Evolutionary conservation across 305 asterid genomes (phyloP), one percentile per base, ranked within the genome.

Genomic region (Andrographis paniculata): DNA sequence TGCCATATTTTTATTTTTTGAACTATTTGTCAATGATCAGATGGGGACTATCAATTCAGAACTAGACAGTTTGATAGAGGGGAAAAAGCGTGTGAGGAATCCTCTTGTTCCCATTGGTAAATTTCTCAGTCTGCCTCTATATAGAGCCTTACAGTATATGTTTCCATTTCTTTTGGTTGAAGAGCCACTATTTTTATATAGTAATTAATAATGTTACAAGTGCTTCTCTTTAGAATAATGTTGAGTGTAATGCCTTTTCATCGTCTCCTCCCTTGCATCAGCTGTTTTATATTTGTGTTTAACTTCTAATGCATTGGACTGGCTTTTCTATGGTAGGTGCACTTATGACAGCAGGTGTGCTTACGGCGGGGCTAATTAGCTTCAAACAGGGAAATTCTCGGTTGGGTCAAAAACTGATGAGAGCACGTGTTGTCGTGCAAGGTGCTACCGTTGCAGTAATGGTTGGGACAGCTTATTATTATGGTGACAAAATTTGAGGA

Each of bases 381-480:
- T 80, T 80, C 75, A 61, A 53, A 56, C 71, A 64, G 19, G 92
- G 87, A 28, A 77, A 74, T 59, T 72, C 92, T 38, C 56, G 67
- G 13, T 55, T 80, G 62, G 87, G 92, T 49, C 92, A 80, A 66
- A 73, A 74, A 69, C 63, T 80, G 56, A 80, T 77, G 92, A 63
- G 92, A 52, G 93, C 93, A 58, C 89, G 87, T 49, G 94, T 85
- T 47, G 87, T 82, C 17, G 91, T 72, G 13, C 94, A 82, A 69
- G 95, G 94, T 63, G 94, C 83, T 45, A 82, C 94, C 2, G 83
- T 76, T 42, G 91, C 92, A 5, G 50, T 85, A 23, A 79, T 75
- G 92, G 85, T 82, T 20, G 95, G 95, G 36, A 72, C 91, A 19
- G 87, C 94, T 42, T 81, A 72, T 58, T 84, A 65, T 67, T 84